Evolutionary conservation across 805 yeast species (phyloP), one percentile per base, ranked within the genome.

Genomic region (Spathaspora passalidarum): DNA sequence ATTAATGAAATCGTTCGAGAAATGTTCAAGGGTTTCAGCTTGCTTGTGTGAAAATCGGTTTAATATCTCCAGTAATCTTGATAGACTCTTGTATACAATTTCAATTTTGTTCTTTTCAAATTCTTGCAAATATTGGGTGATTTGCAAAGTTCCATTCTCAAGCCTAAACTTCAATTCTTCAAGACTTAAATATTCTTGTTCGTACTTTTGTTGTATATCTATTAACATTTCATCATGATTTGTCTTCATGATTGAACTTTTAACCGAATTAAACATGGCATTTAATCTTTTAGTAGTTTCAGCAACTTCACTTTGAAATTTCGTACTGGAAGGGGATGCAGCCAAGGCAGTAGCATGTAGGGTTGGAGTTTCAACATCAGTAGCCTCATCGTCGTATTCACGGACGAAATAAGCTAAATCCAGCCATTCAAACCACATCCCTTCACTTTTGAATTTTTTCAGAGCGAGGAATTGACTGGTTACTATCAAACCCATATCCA

Each of bases 401-500:
- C n/a, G n/a, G n/a, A n/a, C n/a, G n/a, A n/a, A n/a, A n/a, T 2
- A 19, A 5, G 73, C 68, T 39, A 59, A 46, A 19, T 66, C 71
- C 1, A 72, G 55, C 76, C 76, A 72, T 50, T 72, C 76, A 40
- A 69, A 68, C 75, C 75, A 70, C 69, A 68, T 62, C 2, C 66
- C 68, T 45, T 69, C 74, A 45, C 71, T 66, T 44, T 55, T 68
- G 50, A 72, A 72, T 49, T 67, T 68, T 45, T 55, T 63, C 5
- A 62, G 55, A 14, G 59, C 58, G 38, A 71, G 55, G 36, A 70
- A 54, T 3, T 68, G 65, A 2, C 69, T 61, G 1, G 66, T 63
- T 0, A 55, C 48, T 5, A 70, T 49, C 9, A 72, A 50, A 43
- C 63, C 68, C 45, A 56, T 49, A 47, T 72, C 74, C 11, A 71